Conservation (phyloP, 2,329 filamentous ascomycete genomes). For the Chaetomium strumarium region DNA sequence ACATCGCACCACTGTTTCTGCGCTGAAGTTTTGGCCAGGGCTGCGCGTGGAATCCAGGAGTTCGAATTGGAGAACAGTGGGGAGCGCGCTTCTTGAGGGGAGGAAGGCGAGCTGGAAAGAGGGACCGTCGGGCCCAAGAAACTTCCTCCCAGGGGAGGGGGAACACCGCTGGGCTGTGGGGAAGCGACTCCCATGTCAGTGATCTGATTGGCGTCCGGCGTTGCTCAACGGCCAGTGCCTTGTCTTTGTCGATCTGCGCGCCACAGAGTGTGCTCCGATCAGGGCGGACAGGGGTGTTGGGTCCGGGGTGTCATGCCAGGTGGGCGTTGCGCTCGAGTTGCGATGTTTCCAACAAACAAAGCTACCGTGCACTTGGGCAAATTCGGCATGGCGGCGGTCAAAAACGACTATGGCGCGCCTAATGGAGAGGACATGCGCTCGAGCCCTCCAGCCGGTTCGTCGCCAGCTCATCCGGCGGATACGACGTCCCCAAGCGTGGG, state of each 20-base stretch:
- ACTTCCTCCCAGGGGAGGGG: conserved; percentile 3
- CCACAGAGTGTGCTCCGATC: conserved; percentile 17
- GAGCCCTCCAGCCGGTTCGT: conserved; percentile 4
- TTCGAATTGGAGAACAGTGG: conserved; percentile 18
- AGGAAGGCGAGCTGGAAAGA: conserved; percentile 15
- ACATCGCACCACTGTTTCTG: conserved; percentile 7
- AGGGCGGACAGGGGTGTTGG: conserved; percentile 18
- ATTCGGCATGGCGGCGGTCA: conserved; percentile 3
- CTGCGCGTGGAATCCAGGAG: conserved; percentile 3
- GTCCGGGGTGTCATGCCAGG: conserved; percentile 4
- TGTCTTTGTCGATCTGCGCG: conserved; percentile 15
- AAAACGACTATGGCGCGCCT: conserved; percentile 9
- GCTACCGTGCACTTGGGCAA: background rate
- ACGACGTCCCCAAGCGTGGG: conserved; percentile 15
- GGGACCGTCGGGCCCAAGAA: conserved; percentile 24
- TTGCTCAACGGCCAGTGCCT: conserved; percentile 15
- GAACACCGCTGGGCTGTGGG: conserved; percentile 16
- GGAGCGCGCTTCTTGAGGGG: conserved; percentile 1
- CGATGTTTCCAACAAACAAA: background rate
- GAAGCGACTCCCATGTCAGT: conserved; percentile 2
- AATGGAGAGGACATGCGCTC: background rate
- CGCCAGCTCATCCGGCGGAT: conserved; percentile 15
- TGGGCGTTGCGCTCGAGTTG: background rate
- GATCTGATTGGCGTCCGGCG: conserved; percentile 15
- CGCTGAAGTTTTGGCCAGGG: conserved; percentile 5